Evolutionary conservation across 169 alveolate species (phyloP), one percentile per base, ranked within the genome.

Genomic region (Eimeria acervulina): DNA sequence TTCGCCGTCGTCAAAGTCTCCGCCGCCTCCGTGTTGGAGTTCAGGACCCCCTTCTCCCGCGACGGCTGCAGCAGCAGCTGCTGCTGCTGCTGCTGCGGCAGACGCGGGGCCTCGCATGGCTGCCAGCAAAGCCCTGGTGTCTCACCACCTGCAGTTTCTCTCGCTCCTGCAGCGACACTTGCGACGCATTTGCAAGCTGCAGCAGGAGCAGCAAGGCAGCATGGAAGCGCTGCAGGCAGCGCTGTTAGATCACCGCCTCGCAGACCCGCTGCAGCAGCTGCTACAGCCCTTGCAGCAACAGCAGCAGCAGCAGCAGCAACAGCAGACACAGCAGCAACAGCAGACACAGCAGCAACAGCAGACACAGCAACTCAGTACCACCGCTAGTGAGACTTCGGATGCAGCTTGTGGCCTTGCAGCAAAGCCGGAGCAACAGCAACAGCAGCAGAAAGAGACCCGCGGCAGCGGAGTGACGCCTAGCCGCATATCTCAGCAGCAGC

Each of bases 171-270:
- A 42, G 63, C 36, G 40, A 28, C 89, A 78, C 61, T 36, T 78
- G 23, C 33, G 89, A 26, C 89, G 66, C 68, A 78, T 78, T 8
- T 78, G 89, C 61, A 78, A 78, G 66, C 89, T 78, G 89, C 89
- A 78, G 66, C 89, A 78, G 61, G 89, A 78, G 52, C 89, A 78
- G 89, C 89, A 78, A 44, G 68, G 31, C 63, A 78, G 89, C 68
- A 78, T 78, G n/a, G 89, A 78, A n/a, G 89, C 89, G 7, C 40
- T 78, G 40, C 89, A 78, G 44, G 89, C 89, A 10, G 89, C 36
- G 13, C 61, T 78, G 17, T 51, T 78, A 44, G 89, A 78, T 26
- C 89, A 78, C 68, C 40, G 66, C 8, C 89, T 78, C 21, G 59
- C 52, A 23, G 89, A 78, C 89, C 89, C 89, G 40, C 66, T 78